Base-by-base conservation (phyloP, 1,284 basidiomycete genomes). In the Heterobasidion irregulare region DNA sequence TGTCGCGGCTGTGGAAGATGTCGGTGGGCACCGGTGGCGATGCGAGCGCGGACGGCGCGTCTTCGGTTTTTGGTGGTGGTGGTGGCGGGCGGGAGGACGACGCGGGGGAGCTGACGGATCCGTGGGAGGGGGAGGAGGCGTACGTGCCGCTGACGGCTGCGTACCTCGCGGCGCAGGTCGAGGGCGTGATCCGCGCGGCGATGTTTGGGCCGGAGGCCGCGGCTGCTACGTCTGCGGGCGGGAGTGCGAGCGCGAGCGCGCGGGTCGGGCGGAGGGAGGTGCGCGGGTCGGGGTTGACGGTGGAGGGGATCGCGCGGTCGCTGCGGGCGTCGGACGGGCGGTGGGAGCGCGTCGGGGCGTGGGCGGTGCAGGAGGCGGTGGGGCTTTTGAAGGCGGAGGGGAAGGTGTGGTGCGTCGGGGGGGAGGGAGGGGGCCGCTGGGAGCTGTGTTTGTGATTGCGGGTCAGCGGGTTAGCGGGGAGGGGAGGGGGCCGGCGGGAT, bases 271-370 rank as follows among this genome's bases (percentile, higher is more conserved):
- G n/a, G 33, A 47, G 18, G 46, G 46, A 44, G 36, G 36, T 54
- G 50, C 10, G 56, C 13, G 19, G 8, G 13, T 55, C 26, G 9
- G 78, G 78, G 6, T 77, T 75, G 7, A 81, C 78, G 12, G 73
- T 75, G 51, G 73, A 73, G 26, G 78, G 77, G 8, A 72, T 89
- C 16, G 62, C 78, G 26, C 57, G 60, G 5, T 72, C 72, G 61
- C 62, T 86, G 59, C 70, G 68, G 58, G 65, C 67, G 45, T 70
- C 65, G 47, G 85, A 89, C 61, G 82, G 77, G 57, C 72, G 78
- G 52, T 89, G 86, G 87, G 73, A 71, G 56, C 72, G 73, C 58
- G 66, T 89, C 8, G 81, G 83, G 0, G 72, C 75, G 50, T 87
- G 83, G 80, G 72, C 73, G 51, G 73, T 89, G 0, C 72, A 79